Percentiles rank a stretch among this genome's conserved stretches.
phyloP scores from a whole-genome alignment of 192 early-diverging fungal species.

The Coemansia sp. region DNA sequence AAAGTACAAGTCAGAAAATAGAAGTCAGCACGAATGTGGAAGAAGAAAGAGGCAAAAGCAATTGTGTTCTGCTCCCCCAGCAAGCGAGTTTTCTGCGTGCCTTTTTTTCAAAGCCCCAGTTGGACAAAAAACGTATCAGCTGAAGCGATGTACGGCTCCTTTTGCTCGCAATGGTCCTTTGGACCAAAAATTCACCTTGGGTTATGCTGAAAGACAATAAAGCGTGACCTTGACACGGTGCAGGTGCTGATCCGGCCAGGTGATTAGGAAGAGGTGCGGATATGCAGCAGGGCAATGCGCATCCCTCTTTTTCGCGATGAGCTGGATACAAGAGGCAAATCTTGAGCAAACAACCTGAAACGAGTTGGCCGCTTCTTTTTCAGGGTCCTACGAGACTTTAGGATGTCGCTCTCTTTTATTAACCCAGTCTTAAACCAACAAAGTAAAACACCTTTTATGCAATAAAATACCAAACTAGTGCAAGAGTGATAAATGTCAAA shows the following conservation, averaged over 20 bases:
- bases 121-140: not conserved
- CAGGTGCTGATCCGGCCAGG: slow-evolving; percentile 6
- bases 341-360: not conserved
- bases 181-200: not conserved
- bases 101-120: not conserved
- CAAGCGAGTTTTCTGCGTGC: not conserved
- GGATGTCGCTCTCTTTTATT: not conserved
- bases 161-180: not conserved
- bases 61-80: not conserved
- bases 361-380: not conserved
- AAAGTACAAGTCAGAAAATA: slow-evolving; percentile 35
- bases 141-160: not conserved
- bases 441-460: too few relatives aligned
- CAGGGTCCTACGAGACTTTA: not conserved
- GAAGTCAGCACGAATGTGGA: slow-evolving; percentile 35
- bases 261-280: not conserved
- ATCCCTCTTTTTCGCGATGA: not conserved
- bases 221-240: not conserved
- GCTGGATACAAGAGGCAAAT: not conserved
- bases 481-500: not conserved
- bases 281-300: not conserved
- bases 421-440: not conserved
- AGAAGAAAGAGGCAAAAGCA: slow-evolving; percentile 8
- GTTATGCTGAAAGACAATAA: not conserved
- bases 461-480: not conserved